Percentiles rank a stretch among this genome's conserved stretches.
Conservation (phyloP, 148 eudicot genomes). For the Amaranthus hypochondriacus region DNA sequence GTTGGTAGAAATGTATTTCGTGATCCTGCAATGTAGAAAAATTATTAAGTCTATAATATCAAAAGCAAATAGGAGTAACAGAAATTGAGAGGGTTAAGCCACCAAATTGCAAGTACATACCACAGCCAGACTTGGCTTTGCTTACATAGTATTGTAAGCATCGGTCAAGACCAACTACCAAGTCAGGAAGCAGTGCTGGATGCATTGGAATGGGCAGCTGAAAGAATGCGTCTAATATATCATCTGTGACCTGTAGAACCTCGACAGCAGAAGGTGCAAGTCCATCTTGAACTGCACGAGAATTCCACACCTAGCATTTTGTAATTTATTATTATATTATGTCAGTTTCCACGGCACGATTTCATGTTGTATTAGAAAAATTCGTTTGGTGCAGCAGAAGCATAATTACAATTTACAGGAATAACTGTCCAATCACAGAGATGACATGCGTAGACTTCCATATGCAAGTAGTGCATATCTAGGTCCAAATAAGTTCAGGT, state of each 20-base stretch:
- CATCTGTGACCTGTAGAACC: conserved; percentile 62
- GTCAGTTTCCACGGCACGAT: not conserved
- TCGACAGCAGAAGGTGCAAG: conserved; percentile 88
- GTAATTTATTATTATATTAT: not conserved
- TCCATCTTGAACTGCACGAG: conserved; percentile 69
- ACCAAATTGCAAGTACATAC: conserved; percentile 35
- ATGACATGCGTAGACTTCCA: no score
- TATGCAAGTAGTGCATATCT: not conserved
- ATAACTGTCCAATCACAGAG: conserved; percentile 1
- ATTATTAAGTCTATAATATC: conserved; percentile 8
- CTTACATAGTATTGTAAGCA: conserved; percentile 74
- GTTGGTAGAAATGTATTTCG: conserved; percentile 71
- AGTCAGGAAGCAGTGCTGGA: conserved; percentile 84
- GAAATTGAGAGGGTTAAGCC: conserved; percentile 1
- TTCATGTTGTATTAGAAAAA: not conserved
- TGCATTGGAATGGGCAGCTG: conserved; percentile 93
- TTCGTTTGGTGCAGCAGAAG: not conserved
- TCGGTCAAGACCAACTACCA: conserved; percentile 80
- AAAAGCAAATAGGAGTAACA: not conserved
- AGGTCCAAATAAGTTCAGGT: not conserved
- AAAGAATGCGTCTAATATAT: conserved; percentile 83
- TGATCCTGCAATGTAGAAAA: conserved; percentile 53
- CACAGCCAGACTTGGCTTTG: conserved; percentile 90
- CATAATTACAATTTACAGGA: not conserved
- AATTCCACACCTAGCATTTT: conserved; percentile 71